Evolutionary conservation across 1,284 basidiomycete genomes (phyloP), one percentile per base, ranked within the genome.

Genomic region (Tetrapyrgos nigripes): DNA sequence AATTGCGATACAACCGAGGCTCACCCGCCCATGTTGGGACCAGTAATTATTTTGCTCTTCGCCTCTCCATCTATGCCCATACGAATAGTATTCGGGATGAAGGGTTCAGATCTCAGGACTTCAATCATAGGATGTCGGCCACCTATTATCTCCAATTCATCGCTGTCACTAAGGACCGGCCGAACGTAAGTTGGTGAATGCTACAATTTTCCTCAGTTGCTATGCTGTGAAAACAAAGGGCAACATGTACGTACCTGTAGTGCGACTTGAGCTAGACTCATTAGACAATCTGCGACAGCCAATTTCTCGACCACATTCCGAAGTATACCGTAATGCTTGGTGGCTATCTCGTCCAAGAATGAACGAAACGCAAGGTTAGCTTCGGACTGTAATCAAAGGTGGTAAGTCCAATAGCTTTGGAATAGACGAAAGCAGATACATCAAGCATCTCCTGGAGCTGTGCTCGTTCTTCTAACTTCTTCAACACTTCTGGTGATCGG

Each of bases 81-180:
- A 2, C 70, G 68, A 8, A 92, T 68, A 19, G 82, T 79, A 67
- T 93, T 94, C 1, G 93, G 88, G 1, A 96, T 88, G 70, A 94
- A 96, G 1, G 92, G 92, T 61, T 93, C 87, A 1, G 87, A 77
- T 40, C 86, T 79, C 14, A 94, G 73, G 13, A 82, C 81, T 71
- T 97, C 95, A 13, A 95, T 84, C 85, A 96, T 89, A 0, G 91
- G 91, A 73, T 95, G 92, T 10, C 91, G 81, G 0, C 90, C 90
- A 43, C 87, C 84, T n/a, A 82, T 71, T 29, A 93, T 88, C 62
- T 91, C 86, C 6, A 93, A 74, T 31, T 74, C 71, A 59, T 86
- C 81, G 37, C 82, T 81, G 9, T 87, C 81, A 3, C 79, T 81
- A 66, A 92, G 88, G 61, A 80, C 70, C 1, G 91, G 91, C 53